Conservation (phyloP, 352 stramenopile genomes). For the Phytopythium chamaehyphon region DNA sequence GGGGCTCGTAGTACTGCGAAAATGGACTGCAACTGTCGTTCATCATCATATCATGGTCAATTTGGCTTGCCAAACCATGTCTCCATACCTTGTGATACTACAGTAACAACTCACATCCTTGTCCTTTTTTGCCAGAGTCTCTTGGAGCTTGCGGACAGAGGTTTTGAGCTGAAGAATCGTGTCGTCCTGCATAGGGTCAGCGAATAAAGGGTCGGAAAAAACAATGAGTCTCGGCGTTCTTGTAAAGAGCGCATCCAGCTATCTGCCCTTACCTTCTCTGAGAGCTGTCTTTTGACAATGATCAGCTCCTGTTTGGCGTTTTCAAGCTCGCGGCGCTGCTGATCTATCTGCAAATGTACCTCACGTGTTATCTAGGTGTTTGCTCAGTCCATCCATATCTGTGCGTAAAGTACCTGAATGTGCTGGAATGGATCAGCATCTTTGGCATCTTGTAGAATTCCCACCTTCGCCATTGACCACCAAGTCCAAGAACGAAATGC, state of each 20-base stretch:
- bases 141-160: slow-evolving; percentile 43
- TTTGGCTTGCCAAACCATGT: too few relatives aligned
- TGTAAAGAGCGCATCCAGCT: not conserved
- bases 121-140: slow-evolving; percentile 60
- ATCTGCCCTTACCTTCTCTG: slow-evolving; percentile 30
- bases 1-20: slow-evolving; percentile 54
- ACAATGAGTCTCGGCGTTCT: not conserved
- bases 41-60: too few relatives aligned
- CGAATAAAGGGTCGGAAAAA: not conserved
- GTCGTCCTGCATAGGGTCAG: slow-evolving; percentile 28
- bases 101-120: slow-evolving; percentile 29
- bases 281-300: slow-evolving; percentile 32
- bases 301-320: slow-evolving; percentile 51
- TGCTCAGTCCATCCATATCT: too few relatives aligned
- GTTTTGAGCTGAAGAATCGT: slow-evolving; percentile 60
- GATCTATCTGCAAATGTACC: slow-evolving; percentile 26
- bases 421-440: slow-evolving; percentile 8
- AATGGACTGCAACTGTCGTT: slow-evolving; percentile 43
- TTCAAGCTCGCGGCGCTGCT: slow-evolving; percentile 53
- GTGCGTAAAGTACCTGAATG: slow-evolving; percentile 18
- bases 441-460: not conserved
- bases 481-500: not conserved
- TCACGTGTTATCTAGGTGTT: not conserved
- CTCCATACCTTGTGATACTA: too few relatives aligned
- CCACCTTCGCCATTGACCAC: slow-evolving; percentile 4